Evolutionary conservation across 345 rosid genomes (phyloP), one percentile per base, ranked within the genome.

Genomic region (Syzygium aqueum): DNA sequence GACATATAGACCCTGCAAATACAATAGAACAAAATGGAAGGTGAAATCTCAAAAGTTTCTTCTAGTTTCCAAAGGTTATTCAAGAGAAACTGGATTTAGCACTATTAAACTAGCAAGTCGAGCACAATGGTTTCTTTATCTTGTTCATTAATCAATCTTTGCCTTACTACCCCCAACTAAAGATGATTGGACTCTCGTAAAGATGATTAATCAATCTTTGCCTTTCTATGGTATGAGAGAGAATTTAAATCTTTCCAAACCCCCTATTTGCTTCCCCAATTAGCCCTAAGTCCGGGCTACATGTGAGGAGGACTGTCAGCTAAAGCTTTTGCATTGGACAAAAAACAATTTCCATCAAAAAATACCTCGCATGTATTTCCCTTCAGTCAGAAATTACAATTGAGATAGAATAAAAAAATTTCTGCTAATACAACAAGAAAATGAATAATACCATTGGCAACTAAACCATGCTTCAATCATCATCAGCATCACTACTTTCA

Each of bases 401-500:
- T 0, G 25, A 67, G 46, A 33, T 2, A 67, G 46, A 67, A 67
- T 67, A 1, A 30, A 17, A 67, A 65, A 1, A 2, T 14, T 33
- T 67, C 46, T 0, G 1, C 46, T 4, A 19, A 67, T 33, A 67
- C 4, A 67, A 46, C 5, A 6, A 67, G 78, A 67, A 19, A 17
- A 67, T 33, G 43, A 67, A 67, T 67, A 67, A 16, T 33, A 30
- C 6, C 46, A 67, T 8, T 11, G 17, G 13, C 1, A 67, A 67
- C 43, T 33, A 30, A 67, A 67, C 46, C 78, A 17, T 21, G 8
- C 37, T 11, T n/a, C 85, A 51, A 51, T 85, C 52, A 89, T 90
- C 93, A 56, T 92, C 96, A 56, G n/a, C 61, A 84, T 3, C 77
- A 65, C 94, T 96, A 83, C 94, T 93, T 8, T 89, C 95, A 50